phyloP scores from a whole-genome alignment of 1,139 yeast genomes.

The Pichia sp. region DNA sequence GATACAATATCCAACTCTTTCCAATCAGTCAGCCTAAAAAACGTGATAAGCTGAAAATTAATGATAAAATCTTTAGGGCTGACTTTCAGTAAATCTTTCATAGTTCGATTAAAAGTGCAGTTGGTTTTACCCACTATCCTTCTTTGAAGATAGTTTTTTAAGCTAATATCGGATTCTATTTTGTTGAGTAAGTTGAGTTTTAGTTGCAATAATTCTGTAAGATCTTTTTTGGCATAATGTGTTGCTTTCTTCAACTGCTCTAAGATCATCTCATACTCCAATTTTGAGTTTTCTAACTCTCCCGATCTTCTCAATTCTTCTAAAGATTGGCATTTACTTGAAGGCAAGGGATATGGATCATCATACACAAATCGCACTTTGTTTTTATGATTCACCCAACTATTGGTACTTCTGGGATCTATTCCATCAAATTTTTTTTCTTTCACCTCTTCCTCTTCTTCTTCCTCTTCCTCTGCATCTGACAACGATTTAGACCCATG shows the following conservation, averaged over 20 bases:
- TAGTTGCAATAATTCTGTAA: slow-evolving; percentile 1
- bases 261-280: slow-evolving; percentile 13
- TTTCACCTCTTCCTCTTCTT: slow-evolving; percentile 12
- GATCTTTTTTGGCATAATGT: neutral
- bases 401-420: too few species aligned
- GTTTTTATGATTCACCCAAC: too few species aligned
- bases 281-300: neutral
- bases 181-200: slow-evolving; percentile 8
- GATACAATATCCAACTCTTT: neutral
- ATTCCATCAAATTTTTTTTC: neutral
- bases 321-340: slow-evolving; percentile 8
- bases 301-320: slow-evolving; percentile 7
- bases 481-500: slow-evolving; percentile 16
- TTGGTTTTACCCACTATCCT: neutral
- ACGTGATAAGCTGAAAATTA: slow-evolving; percentile 5
- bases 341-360: too few species aligned
- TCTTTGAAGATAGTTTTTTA: neutral
- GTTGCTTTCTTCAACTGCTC: slow-evolving; percentile 6
- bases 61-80: neutral
- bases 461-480: slow-evolving; percentile 17
- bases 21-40: neutral
- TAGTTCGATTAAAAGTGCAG: neutral
- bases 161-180: slow-evolving; percentile 2
- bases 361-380: neutral
- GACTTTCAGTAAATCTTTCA: neutral